Base-by-base conservation (phyloP, 257 asterid species). In the Echites panduratus region DNA sequence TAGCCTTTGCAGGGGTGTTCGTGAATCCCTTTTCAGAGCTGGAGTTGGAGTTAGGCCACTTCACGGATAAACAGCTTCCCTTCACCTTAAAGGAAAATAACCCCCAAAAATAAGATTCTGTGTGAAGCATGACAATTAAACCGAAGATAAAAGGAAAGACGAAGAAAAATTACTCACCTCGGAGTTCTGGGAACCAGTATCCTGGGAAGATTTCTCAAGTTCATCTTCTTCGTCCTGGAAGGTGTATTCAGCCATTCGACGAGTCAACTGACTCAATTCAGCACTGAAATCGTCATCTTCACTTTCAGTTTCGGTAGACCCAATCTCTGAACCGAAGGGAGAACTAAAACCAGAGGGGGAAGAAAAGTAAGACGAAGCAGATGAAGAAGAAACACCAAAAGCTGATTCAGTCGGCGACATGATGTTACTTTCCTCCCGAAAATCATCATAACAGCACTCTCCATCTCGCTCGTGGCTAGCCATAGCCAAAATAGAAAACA, bases 191-290 rank as follows among this genome's bases (percentile, higher is more conserved):
- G 29, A 64, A 38, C 22, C 49, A 4, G 17, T 19, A 11, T 64
- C 27, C 17, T 14, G 14, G 68, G 17, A 38, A 63, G 47, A 17
- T 63, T 38, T 63, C 22, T 5, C 48, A 4, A 35, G 9, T 0
- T 80, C 87, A 0, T 86, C 90, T 0, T 90, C 90, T 2, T 89
- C 91, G 12, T 88, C 97, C 35, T 73, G 79, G 12, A 88, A 95
- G 96, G 90, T 90, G 68, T 82, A 83, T 85, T 92, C 93, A 2
- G 96, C 88, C 96, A 92, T 87, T 85, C 85, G 90, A 10, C 96
- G 96, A 79, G 87, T 87, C 84, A 92, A 85, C 83, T 89, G 96
- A 79, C 85, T 87, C 85, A 92, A 85, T 81, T 92, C 95, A 6
- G 87, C 82, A 7, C 82, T 76, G 83, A 83, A 88, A 74, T 87